Percentiles rank a stretch among this genome's conserved stretches.
Evolutionary conservation across 2,329 filamentous ascomycete species (phyloP).

Genomic region (Botrytis aclada): DNA sequence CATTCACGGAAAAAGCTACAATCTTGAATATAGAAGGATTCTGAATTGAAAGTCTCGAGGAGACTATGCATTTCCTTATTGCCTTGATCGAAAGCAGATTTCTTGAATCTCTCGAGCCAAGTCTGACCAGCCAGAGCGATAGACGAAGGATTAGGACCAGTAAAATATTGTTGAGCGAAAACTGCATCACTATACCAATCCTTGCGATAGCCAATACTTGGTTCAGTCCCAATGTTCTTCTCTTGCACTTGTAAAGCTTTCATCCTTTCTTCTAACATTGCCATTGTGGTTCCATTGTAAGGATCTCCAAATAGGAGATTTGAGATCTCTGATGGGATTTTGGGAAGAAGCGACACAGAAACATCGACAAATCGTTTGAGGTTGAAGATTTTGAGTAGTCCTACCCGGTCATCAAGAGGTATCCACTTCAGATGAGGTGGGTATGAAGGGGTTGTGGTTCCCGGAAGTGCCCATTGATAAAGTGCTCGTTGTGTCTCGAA

Average conservation of each 20-base stretch:
- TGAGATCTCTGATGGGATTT: constrained; percentile 25
- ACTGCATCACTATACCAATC: constrained; percentile 39
- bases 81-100: constrained; percentile 22
- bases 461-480: constrained; percentile 19
- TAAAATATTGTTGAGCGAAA: constrained; percentile 43
- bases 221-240: constrained; percentile 17
- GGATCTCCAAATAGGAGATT: constrained; percentile 17
- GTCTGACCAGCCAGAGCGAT: constrained; percentile 24
- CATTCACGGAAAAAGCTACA: constrained; percentile 33
- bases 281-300: constrained; percentile 21
- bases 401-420: constrained; percentile 28
- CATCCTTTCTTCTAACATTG: constrained; percentile 16
- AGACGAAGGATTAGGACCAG: constrained; percentile 38
- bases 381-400: constrained; percentile 33
- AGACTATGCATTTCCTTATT: constrained; percentile 22
- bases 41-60: constrained; percentile 18
- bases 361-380: constrained; percentile 31
- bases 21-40: constrained; percentile 32
- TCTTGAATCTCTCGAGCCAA: constrained; percentile 29
- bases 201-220: constrained; percentile 23
- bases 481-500: constrained; percentile 17
- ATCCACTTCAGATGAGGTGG: constrained; percentile 36
- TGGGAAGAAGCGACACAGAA: constrained; percentile 27
- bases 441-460: constrained; percentile 22
- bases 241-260: neutral